phyloP scores from a whole-genome alignment of 306 rosid species.

The Trifolium pratense region DNA sequence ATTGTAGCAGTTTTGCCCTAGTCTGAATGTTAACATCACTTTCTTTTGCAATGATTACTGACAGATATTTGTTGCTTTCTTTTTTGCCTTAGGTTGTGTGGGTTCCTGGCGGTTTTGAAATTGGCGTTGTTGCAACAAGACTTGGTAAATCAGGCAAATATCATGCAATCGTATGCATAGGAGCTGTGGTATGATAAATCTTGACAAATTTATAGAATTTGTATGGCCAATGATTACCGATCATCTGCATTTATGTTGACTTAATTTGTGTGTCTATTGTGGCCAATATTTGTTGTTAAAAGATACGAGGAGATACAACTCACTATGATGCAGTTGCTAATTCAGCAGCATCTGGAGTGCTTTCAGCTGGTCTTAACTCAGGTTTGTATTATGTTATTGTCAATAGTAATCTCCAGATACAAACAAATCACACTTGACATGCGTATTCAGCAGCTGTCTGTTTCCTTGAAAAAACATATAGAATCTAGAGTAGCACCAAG shows the following conservation, averaged over 20 bases:
- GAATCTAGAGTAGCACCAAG: conserved; percentile 24
- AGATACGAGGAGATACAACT: conserved; percentile 93
- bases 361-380: conserved; percentile 81
- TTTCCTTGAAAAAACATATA: conserved; percentile 26
- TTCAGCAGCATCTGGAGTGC: conserved; percentile 93
- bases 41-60: conserved; percentile 34
- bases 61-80: conserved; percentile 37
- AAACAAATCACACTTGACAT: not conserved
- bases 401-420: not conserved
- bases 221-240: conserved; percentile 11
- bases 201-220: not conserved
- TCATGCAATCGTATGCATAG: conserved; percentile 85
- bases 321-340: conserved; percentile 95
- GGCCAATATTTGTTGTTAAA: conserved; percentile 37
- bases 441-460: conserved; percentile 18
- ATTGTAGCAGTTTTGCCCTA: conserved; percentile 20
- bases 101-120: conserved; percentile 97
- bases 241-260: conserved; percentile 28
- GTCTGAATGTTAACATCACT: conserved; percentile 24
- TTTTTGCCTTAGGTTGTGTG: conserved; percentile 73
- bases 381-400: conserved; percentile 53
- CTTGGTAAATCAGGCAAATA: conserved; percentile 78
- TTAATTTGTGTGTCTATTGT: conserved; percentile 22
- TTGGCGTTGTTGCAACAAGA: conserved; percentile 75
- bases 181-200: conserved; percentile 83